Evolutionary conservation across 2,329 filamentous ascomycete species (phyloP).

Genomic region (Aspergillus sp.): DNA sequence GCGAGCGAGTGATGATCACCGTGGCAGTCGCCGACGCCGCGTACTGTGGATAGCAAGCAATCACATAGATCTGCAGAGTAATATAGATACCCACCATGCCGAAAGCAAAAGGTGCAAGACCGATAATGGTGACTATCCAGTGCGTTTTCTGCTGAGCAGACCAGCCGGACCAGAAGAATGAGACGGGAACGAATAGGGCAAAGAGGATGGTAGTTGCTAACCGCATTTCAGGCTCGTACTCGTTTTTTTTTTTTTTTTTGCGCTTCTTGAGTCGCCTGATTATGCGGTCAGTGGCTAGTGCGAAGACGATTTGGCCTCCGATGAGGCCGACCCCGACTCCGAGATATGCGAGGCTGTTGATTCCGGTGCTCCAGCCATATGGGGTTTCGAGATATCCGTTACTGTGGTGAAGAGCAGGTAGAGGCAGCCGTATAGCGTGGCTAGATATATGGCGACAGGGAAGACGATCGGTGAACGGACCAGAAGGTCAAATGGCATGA

Average conservation of each 20-base stretch:
- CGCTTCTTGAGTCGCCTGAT: conserved; percentile 31
- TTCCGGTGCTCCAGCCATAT: conserved; percentile 16
- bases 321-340: conserved; percentile 51
- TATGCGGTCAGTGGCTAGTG: conserved; percentile 34
- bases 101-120: conserved; percentile 57
- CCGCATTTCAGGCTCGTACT: conserved; percentile 52
- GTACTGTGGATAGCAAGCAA: conserved; percentile 58
- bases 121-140: conserved; percentile 65
- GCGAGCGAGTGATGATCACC: conserved; percentile 57
- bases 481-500: conserved; percentile 14
- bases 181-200: conserved; percentile 57
- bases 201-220: conserved; percentile 60
- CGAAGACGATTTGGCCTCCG: conserved; percentile 39
- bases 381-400: conserved; percentile 12
- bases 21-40: conserved; percentile 57
- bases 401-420: conserved; percentile 24
- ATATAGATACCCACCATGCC: conserved; percentile 57
- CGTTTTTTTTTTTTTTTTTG: conserved; percentile 36
- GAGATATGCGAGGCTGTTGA: conserved; percentile 47
- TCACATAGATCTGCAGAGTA: conserved; percentile 64
- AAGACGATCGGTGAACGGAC: conserved; percentile 18
- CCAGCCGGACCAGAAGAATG: conserved; percentile 64
- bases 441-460: conserved; percentile 14
- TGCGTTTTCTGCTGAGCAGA: conserved; percentile 54
- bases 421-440: conserved; percentile 14